Evolutionary conservation across 306 rosid species (phyloP).

Genomic region (Casuarina equisetifolia): DNA sequence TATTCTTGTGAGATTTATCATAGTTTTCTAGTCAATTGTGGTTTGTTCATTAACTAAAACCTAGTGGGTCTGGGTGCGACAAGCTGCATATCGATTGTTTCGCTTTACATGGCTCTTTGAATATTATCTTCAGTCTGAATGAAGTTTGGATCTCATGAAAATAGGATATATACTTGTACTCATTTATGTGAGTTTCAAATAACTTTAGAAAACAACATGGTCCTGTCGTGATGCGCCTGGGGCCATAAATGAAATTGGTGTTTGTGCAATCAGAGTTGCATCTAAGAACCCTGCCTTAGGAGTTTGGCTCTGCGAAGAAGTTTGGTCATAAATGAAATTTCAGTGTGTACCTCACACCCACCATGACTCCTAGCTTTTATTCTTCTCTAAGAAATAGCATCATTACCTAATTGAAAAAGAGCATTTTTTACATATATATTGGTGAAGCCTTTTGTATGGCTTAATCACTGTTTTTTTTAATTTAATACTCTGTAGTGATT

Average conservation of each 20-base stretch:
- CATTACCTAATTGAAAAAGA: neutral
- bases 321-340: neutral
- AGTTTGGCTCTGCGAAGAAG: conserved; percentile 2
- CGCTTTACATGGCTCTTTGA: too few species aligned
- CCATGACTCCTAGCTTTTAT: neutral
- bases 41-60: too few species aligned
- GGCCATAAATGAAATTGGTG: neutral
- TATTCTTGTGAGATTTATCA: too few species aligned
- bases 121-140: too few species aligned
- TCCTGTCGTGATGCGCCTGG: neutral
- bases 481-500: neutral
- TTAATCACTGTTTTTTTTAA: neutral
- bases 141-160: neutral
- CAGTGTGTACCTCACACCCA: neutral
- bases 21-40: too few species aligned
- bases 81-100: too few species aligned
- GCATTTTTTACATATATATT: neutral
- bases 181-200: neutral
- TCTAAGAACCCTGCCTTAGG: neutral
- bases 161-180: neutral
- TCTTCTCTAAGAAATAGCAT: neutral
- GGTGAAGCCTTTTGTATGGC: neutral
- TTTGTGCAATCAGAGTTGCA: neutral
- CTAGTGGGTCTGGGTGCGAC: too few species aligned
- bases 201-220: too few species aligned